phyloP scores from a whole-genome alignment of 2,329 filamentous ascomycete genomes.

The Didymella keratinophila region DNA sequence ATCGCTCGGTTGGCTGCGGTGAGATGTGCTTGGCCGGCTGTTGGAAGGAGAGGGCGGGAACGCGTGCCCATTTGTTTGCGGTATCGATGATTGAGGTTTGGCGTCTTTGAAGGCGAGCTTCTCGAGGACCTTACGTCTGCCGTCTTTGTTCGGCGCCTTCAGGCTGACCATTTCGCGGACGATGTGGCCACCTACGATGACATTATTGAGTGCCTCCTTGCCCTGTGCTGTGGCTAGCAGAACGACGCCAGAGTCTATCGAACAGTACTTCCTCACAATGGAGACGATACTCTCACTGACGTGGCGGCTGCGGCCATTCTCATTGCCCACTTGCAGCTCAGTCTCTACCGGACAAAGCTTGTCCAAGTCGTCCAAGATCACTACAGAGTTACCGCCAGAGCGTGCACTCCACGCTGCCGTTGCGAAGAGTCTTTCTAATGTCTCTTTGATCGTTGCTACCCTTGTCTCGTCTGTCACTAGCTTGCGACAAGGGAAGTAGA shows the following conservation, averaged over 20 bases:
- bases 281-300: slow-evolving; percentile 88
- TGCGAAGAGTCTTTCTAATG: slow-evolving; percentile 82
- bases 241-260: slow-evolving; percentile 79
- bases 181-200: slow-evolving; percentile 89
- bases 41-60: slow-evolving; percentile 55
- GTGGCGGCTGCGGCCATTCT: slow-evolving; percentile 91
- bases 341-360: slow-evolving; percentile 92
- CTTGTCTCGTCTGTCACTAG: slow-evolving; percentile 90
- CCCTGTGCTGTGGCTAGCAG: slow-evolving; percentile 89
- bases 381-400: slow-evolving; percentile 80
- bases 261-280: slow-evolving; percentile 84
- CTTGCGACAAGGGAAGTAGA: slow-evolving; percentile 86
- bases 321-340: slow-evolving; percentile 89
- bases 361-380: slow-evolving; percentile 92
- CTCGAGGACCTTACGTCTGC: slow-evolving; percentile 82
- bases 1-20: slow-evolving; percentile 54
- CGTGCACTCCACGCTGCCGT: slow-evolving; percentile 89
- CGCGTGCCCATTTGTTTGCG: slow-evolving; percentile 40
- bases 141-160: slow-evolving; percentile 92
- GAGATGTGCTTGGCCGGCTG: slow-evolving; percentile 55
- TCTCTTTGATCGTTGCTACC: slow-evolving; percentile 90
- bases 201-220: slow-evolving; percentile 90
- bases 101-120: slow-evolving; percentile 67
- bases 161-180: slow-evolving; percentile 89
- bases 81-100: slow-evolving; percentile 31